Evolutionary conservation across 2,329 filamentous ascomycete species (phyloP).

Genomic region (Ophiostoma fasciatum): DNA sequence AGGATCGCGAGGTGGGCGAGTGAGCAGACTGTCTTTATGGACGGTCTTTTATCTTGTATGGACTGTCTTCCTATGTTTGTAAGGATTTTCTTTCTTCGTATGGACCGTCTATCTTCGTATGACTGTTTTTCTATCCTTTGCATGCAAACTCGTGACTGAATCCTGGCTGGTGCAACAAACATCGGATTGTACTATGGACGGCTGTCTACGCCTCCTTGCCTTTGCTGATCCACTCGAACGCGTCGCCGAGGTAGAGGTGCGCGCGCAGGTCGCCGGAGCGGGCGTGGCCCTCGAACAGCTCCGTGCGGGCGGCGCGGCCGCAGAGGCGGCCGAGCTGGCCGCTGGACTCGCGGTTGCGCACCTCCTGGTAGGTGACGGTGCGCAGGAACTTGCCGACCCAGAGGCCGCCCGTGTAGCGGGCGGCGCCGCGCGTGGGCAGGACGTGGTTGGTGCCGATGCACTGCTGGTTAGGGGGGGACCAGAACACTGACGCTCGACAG

Average conservation of each 20-base stretch:
- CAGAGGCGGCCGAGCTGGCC: slow-evolving; percentile 33
- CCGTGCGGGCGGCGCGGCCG: slow-evolving; percentile 31
- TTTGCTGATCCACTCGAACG: slow-evolving; percentile 31
- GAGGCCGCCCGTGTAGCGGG: slow-evolving; percentile 34
- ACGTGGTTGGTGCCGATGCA: slow-evolving; percentile 41
- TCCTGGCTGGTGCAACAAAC: no score
- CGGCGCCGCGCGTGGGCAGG: slow-evolving; percentile 31
- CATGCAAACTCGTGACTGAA: no score
- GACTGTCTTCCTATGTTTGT: no score
- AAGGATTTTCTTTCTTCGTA: no score
- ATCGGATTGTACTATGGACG: no score
- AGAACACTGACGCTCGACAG: no score
- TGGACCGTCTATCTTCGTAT: no score
- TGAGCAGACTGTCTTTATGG: no score
- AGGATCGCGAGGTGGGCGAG: slow-evolving; percentile 40
- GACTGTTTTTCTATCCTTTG: no score
- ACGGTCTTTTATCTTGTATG: no score
- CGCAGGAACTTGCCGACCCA: slow-evolving; percentile 40
- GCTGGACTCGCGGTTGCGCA: slow-evolving; percentile 25
- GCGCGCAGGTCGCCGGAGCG: slow-evolving; percentile 34
- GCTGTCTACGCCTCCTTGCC: no score
- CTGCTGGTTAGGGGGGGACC: no score
- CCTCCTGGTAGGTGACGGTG: slow-evolving; percentile 39
- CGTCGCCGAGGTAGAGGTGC: slow-evolving; percentile 25
- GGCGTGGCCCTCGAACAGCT: slow-evolving; percentile 38